These are phyloP conservation scores for Lactarius tabidus DNA, from an alignment of 768 basidiomycete species.

Conservation along the genomic window DNA sequence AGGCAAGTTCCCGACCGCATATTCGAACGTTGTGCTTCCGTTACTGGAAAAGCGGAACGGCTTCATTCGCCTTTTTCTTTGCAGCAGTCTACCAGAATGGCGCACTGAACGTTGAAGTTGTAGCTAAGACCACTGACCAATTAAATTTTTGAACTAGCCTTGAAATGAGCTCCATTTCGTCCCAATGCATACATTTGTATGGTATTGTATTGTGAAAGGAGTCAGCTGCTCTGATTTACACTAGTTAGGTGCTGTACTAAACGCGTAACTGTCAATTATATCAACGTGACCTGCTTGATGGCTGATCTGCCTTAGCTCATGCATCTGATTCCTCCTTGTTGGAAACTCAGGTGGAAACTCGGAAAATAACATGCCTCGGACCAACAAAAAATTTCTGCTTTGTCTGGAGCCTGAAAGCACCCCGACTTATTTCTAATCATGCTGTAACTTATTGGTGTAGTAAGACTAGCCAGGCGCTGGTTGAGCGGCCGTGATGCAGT, in stretches of 20 bases:
- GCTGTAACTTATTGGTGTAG: not conserved
- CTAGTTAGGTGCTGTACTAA: not conserved
- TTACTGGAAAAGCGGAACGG: not conserved
- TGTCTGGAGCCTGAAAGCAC: not conserved
- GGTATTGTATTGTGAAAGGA: not conserved
- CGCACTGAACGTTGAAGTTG: not conserved
- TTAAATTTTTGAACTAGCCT: not conserved
- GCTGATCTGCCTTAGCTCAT: too few species aligned
- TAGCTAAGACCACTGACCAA: not conserved
- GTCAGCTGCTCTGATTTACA: not conserved
- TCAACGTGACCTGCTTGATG: not conserved
- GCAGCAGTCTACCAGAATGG: not conserved
- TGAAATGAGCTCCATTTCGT: not conserved
- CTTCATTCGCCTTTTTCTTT: not conserved
- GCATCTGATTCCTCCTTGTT: not conserved
- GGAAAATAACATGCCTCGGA: too few species aligned
- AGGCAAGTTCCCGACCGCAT: conserved; percentile 36
- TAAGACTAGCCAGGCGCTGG: too few species aligned
- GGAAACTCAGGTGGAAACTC: not conserved
- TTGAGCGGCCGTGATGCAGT: too few species aligned
- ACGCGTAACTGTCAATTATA: too few species aligned
- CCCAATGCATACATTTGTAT: not conserved
- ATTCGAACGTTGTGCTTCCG: conserved; percentile 25
- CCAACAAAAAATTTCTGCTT: not conserved
- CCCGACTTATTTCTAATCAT: too few species aligned